Evolutionary conservation across 2,329 filamentous ascomycete genomes (phyloP).

Genomic region (Sclerotinia borealis): DNA sequence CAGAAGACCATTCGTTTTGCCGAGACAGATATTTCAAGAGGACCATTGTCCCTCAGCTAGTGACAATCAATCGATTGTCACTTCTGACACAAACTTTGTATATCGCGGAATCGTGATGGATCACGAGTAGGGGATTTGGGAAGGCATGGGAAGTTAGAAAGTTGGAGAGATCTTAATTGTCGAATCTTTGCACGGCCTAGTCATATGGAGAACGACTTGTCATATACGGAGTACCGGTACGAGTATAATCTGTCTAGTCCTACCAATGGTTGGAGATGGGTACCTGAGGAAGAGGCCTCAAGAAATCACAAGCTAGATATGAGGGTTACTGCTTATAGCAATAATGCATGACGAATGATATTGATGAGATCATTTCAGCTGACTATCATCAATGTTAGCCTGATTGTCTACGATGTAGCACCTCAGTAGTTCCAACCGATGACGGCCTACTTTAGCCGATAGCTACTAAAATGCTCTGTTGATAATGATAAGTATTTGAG

Average conservation of each 20-base stretch:
- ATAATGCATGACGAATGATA: background rate
- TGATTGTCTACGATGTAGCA: background rate
- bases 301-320: background rate
- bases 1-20: background rate
- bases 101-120: too few relatives aligned
- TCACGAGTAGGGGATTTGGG: background rate
- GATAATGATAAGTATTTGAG: background rate
- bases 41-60: too few relatives aligned
- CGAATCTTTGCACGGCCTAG: background rate
- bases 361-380: background rate
- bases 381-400: constrained; percentile 1
- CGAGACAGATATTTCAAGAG: background rate
- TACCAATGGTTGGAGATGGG: background rate
- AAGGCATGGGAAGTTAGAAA: background rate
- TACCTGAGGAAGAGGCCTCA: background rate
- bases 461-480: background rate
- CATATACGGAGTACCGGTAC: too few relatives aligned
- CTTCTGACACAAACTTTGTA: too few relatives aligned
- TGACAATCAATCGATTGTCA: too few relatives aligned
- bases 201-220: background rate
- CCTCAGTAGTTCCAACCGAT: background rate
- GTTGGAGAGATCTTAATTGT: background rate
- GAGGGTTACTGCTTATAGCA: background rate
- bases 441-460: background rate
- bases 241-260: background rate